Evolutionary conservation across 257 asterid species (phyloP), one percentile per base, ranked within the genome.

Genomic region (Solanum paucissectum): DNA sequence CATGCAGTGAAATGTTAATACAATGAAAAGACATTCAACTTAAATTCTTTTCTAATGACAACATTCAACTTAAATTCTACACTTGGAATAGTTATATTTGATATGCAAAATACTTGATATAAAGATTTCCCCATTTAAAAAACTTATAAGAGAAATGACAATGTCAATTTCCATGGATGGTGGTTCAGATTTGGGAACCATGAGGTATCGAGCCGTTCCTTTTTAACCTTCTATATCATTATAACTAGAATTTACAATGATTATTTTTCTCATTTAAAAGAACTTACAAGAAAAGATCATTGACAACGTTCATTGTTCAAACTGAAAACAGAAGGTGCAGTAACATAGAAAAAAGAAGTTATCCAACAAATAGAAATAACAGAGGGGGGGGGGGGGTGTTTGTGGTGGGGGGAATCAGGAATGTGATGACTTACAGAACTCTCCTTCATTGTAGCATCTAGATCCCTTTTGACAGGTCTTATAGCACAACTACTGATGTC

Each of bases 391-490:
- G 5, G 72, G 5, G 73, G 5, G 34, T 25, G 20, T 5, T 64
- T 25, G 36, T 29, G 42, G 12, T 2, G 40, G 25, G 55, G 87
- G 84, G 83, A 9, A 25, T 12, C 33, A 86, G 38, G 75, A 73
- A 27, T 21, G 42, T 36, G 52, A 29, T 18, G 83, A 81, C 89
- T 81, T 87, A 92, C 94, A 55, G 87, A 88, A 85, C 55, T 83
- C n/a, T 88, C 88, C 82, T 90, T 90, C 83, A 73, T 71, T 27
- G 79, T 62, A 60, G 86, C 49, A 42, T 85, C 86, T 85, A 49
- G 66, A 55, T 85, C 90, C 88, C 90, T 87, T 92, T 88, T 94
- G 89, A 38, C 74, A 74, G 97, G 98, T 88, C 49, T 94, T 87
- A 86, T 79, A 77, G 84, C 90, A 38, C 98, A 95, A 68, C 52